Evolutionary conservation across 495 filamentous ascomycete genomes (phyloP), one percentile per base, ranked within the genome.

Genomic region (Tetracladium marchalianum): DNA sequence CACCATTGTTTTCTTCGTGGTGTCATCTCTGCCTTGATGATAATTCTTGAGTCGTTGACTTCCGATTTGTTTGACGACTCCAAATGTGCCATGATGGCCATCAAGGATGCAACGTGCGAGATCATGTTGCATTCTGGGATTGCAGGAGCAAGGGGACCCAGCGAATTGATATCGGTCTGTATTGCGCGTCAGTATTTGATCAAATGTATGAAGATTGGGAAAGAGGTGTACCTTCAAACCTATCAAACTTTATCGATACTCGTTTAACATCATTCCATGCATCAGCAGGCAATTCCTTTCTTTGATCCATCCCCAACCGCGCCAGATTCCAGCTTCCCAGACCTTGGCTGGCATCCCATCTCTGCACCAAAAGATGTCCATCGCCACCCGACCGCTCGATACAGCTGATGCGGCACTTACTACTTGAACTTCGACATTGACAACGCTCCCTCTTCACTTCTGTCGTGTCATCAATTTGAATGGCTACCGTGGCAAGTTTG

Each of bases 401-500:
- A 17, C 46, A 49, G 22, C 46, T 49, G 16, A 13, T 19, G 2
- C 10, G 10, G 19, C 49, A 44, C 11, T 51, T 15, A 18, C 49
- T 44, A 36, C 43, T 46, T 11, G 43, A 51, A 12, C 16, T 33
- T 27, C 49, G 35, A 35, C 49, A 51, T 17, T 13, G 10, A 31
- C 49, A 51, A 2, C 42, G 49, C 43, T 51, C 49, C 13, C 42
- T 15, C 15, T 46, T 31, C 11, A 51, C 43, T 37, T 35, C 8
- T 2, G 49, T 51, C 16, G 45, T 46, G 9, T 51, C 49, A 24
- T 51, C 49, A 27, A 51, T 40, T 17, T 51, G 42, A 16, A 51
- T 38, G n/a, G 37, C 43, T 11, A 46, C 49, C 16, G 46, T 51
- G 10, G 49, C 42, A n/a, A 51, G 43, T 32, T 46, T 44, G 15